Evolutionary conservation across 148 eudicot genomes (phyloP), one percentile per base, ranked within the genome.

Genomic region (Cornus controversa): DNA sequence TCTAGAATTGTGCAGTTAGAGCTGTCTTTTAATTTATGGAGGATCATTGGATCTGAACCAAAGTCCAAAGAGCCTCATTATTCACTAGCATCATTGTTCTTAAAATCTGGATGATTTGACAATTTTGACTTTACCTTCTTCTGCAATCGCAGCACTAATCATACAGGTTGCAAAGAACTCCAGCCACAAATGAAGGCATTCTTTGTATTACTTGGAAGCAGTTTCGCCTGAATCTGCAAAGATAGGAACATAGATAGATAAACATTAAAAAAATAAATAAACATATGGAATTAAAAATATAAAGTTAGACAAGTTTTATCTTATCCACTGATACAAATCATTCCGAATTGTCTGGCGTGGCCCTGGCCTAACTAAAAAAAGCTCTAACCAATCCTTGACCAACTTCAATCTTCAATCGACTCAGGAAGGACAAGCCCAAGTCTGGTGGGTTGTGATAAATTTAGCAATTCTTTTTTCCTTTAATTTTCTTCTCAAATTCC

Each of bases 91-190:
- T 80, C 80, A 77, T 88, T 92, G 75, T 94, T 85, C 82, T 58
- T 89, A 77, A 91, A 94, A 82, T 91, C 98, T 23, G 98, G 98
- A 4, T 73, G 72, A 10, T 65, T 82, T 54, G 87, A n/a, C n/a
- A n/a, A n/a, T n/a, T n/a, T n/a, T n/a, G 87, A 60, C n/a, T 40
- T 80, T 72, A 22, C 60, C 85, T 94, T 42, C 73, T 79, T 53
- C 98, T 73, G 31, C 64, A 10, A 70, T 94, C 98, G 80, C 78
- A 42, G 97, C 98, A 92, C 73, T n/a, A n/a, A n/a, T 90, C 91
- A 26, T 60, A 66, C n/a, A 97, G 96, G 80, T 81, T 89, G 89
- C 67, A 42, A 94, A 94, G 70, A 89, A 87, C 60, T 86, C 36
- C 72, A 90, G 91, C 98, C 91, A 89, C 82, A 92, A 76, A 53